A percentile compares a stretch with the other conserved stretches of the same genome.
phyloP scores from a whole-genome alignment of 1,284 basidiomycete species.

The Cryptococcus wingfieldii region DNA sequence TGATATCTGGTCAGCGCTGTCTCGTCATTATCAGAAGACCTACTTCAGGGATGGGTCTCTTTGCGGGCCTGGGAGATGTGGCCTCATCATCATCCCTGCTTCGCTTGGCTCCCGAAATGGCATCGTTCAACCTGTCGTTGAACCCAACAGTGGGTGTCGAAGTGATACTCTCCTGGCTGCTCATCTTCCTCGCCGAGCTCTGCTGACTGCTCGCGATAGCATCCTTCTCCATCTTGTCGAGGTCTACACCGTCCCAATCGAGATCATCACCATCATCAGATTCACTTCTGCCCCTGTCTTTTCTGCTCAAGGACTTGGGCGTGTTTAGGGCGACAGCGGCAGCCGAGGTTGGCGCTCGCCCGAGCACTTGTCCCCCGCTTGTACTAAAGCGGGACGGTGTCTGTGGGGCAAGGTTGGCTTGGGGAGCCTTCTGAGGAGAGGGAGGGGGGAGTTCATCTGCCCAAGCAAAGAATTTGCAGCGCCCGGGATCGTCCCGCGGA shows the following conservation, averaged over 20 bases:
- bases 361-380: not conserved
- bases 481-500: constrained; percentile 25
- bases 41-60: constrained; percentile 9
- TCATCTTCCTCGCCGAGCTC: not conserved
- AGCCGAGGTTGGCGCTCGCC: not conserved
- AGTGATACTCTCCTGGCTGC: not conserved
- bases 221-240: constrained; percentile 33
- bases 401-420: not conserved
- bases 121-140: not conserved
- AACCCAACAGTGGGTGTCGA: not conserved
- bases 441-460: constrained; percentile 26
- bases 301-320: not conserved
- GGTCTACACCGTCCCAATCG: constrained; percentile 38
- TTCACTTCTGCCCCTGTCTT: not conserved
- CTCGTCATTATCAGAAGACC: not conserved
- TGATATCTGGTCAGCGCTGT: not conserved
- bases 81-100: constrained; percentile 16
- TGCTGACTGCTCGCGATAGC: constrained; percentile 25
- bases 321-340: not conserved
- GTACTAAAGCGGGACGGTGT: constrained; percentile 1
- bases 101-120: constrained; percentile 14
- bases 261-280: constrained; percentile 26
- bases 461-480: constrained; percentile 47
- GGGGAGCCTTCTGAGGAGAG: not conserved
- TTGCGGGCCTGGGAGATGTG: constrained; percentile 8